A percentile compares a stretch with the other conserved stretches of the same genome.
phyloP scores from a whole-genome alignment of 495 filamentous ascomycete species.

The Aspergillus leporis region DNA sequence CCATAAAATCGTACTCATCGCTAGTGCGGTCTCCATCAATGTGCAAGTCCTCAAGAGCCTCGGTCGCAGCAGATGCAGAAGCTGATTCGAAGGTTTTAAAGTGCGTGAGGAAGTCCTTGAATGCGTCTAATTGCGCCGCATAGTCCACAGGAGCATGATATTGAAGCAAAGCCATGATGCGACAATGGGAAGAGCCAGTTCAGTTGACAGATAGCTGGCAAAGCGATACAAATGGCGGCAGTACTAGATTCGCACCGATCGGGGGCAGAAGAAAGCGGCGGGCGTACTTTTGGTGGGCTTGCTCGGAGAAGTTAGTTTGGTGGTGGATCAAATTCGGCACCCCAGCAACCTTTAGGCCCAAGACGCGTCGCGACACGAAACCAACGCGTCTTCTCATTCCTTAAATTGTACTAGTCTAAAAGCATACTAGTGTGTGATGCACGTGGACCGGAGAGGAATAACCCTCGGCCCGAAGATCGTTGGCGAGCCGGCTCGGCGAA shows the following conservation, averaged over 20 bases:
- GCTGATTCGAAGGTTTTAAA: slow-evolving; percentile 83
- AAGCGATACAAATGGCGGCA: slow-evolving; percentile 21
- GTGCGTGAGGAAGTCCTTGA: slow-evolving; percentile 81
- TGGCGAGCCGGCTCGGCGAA: slow-evolving; percentile 26
- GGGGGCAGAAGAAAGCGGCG: slow-evolving; percentile 10
- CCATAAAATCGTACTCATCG: slow-evolving; percentile 95
- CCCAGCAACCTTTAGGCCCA: slow-evolving; percentile 16
- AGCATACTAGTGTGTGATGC: neutral
- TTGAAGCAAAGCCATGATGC: slow-evolving; percentile 76
- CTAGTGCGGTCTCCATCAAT: slow-evolving; percentile 86
- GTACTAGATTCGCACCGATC: slow-evolving; percentile 12
- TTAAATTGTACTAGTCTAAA: slow-evolving; percentile 13
- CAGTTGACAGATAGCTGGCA: slow-evolving; percentile 20
- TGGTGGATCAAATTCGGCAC: slow-evolving; percentile 6
- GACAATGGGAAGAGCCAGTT: slow-evolving; percentile 16
- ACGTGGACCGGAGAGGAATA: slow-evolving; percentile 34
- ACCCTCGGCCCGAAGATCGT: slow-evolving; percentile 32
- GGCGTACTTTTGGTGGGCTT: slow-evolving; percentile 8
- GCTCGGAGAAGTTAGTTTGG: slow-evolving; percentile 7
- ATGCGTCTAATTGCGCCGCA: slow-evolving; percentile 77
- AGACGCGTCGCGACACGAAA: slow-evolving; percentile 33
- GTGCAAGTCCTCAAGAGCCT: slow-evolving; percentile 78
- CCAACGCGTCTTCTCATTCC: slow-evolving; percentile 26
- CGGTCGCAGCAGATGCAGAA: slow-evolving; percentile 64
- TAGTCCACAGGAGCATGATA: slow-evolving; percentile 80